These are phyloP conservation scores for Tuber umbilicatum DNA, from an alignment of 495 filamentous ascomycete genomes.

Conservation along the genomic window DNA sequence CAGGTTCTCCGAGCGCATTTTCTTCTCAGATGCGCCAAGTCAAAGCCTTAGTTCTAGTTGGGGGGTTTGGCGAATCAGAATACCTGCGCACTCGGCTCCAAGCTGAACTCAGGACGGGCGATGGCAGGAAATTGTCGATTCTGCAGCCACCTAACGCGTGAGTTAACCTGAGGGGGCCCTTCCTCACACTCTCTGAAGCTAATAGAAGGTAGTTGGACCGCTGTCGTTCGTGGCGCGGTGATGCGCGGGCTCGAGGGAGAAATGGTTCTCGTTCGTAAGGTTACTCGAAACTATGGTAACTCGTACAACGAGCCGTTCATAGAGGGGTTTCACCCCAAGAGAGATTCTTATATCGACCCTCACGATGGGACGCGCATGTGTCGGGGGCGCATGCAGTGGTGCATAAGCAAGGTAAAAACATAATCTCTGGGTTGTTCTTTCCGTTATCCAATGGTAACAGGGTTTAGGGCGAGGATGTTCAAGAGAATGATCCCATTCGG, in stretches of 20 bases:
- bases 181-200: not conserved
- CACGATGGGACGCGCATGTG: conserved; percentile 10
- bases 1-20: not conserved
- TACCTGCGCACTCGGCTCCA: conserved; percentile 61
- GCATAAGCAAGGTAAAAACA: conserved; percentile 7
- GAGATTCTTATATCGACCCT: not conserved
- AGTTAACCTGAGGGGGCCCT: not conserved
- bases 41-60: conserved; percentile 55
- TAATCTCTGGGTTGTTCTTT: not conserved
- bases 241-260: conserved; percentile 9
- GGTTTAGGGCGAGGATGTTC: conserved; percentile 13
- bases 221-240: conserved; percentile 22
- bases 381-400: conserved; percentile 9
- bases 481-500: conserved; percentile 11
- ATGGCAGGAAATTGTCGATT: not conserved
- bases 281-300: conserved; percentile 10
- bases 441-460: not conserved
- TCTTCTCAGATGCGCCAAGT: not conserved
- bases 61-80: conserved; percentile 60
- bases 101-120: conserved; percentile 54
- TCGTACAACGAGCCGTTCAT: not conserved
- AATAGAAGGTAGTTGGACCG: conserved; percentile 18
- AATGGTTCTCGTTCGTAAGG: conserved; percentile 13
- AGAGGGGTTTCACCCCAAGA: conserved; percentile 9
- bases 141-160: conserved; percentile 20